These are phyloP conservation scores for Acanthamoeba lenticulata DNA, from an alignment of 208 protist genomes.

Conservation along the genomic window DNA sequence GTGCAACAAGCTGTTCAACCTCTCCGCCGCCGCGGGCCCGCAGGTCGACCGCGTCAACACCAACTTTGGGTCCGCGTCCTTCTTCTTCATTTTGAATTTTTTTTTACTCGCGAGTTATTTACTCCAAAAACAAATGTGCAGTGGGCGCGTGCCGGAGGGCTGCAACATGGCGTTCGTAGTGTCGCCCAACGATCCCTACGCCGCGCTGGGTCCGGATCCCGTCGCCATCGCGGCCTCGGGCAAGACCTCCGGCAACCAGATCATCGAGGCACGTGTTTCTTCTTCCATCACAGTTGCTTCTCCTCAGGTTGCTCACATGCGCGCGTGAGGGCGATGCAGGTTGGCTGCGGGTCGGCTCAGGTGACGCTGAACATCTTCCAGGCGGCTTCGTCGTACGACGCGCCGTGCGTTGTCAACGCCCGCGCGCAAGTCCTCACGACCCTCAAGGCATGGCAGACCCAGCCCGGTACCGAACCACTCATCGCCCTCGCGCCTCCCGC, in stretches of 20 bases:
- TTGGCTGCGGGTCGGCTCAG: neutral
- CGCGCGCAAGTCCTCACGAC: neutral
- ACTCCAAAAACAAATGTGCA: neutral
- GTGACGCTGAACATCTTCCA: neutral
- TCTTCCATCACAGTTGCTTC: neutral
- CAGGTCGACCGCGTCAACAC: neutral
- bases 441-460: conserved; percentile 4
- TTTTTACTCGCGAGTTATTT: neutral
- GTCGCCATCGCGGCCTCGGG: neutral
- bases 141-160: conserved; percentile 32
- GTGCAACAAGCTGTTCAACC: conserved; percentile 60
- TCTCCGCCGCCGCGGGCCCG: neutral
- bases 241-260: conserved; percentile 2
- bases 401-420: neutral
- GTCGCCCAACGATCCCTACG: conserved; percentile 48
- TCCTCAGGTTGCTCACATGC: neutral
- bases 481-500: neutral
- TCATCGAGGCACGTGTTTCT: neutral
- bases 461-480: neutral
- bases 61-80: conserved; percentile 4
- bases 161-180: conserved; percentile 61
- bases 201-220: neutral
- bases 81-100: neutral
- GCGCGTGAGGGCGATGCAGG: neutral
- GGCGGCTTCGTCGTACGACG: neutral